Evolutionary conservation across 139 green algal genomes (phyloP).

Genomic region (Chlamydomonas incerta): DNA sequence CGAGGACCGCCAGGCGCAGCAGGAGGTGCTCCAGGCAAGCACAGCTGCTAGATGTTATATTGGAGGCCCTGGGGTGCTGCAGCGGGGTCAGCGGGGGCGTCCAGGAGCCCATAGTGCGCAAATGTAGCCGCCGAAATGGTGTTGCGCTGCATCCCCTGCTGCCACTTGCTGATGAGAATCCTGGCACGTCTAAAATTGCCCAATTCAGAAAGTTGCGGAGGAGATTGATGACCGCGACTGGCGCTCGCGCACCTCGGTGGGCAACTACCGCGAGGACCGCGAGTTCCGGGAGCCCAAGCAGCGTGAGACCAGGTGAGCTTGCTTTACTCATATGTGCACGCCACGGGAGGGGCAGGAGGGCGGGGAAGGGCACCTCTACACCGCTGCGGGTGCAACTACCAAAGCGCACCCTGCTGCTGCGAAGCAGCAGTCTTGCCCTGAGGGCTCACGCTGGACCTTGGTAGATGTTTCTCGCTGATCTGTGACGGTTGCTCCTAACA

Average conservation of each 20-base stretch:
- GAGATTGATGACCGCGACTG: conserved; percentile 77
- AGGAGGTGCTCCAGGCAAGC: conserved; percentile 46
- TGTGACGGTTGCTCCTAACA: no score
- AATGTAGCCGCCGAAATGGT: neutral
- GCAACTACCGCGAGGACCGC: conserved; percentile 34
- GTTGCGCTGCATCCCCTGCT: neutral
- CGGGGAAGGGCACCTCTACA: no score
- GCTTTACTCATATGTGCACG: neutral
- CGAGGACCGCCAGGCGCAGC: conserved; percentile 70
- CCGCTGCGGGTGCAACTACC: no score
- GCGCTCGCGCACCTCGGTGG: conserved; percentile 56
- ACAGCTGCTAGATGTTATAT: no score
- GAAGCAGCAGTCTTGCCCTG: no score
- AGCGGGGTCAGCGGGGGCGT: no score
- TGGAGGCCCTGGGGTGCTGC: no score
- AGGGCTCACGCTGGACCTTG: no score
- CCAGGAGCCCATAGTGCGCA: neutral
- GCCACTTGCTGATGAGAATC: neutral
- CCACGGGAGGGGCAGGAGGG: neutral
- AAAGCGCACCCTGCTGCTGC: no score
- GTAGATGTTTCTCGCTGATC: no score
- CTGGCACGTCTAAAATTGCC: neutral
- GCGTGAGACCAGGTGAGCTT: neutral
- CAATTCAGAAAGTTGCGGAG: conserved; percentile 64
- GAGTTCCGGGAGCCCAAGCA: conserved; percentile 27